These are phyloP conservation scores for Trichoderma hamatum DNA, from an alignment of 2,329 filamentous ascomycete genomes.

Conservation along the genomic window DNA sequence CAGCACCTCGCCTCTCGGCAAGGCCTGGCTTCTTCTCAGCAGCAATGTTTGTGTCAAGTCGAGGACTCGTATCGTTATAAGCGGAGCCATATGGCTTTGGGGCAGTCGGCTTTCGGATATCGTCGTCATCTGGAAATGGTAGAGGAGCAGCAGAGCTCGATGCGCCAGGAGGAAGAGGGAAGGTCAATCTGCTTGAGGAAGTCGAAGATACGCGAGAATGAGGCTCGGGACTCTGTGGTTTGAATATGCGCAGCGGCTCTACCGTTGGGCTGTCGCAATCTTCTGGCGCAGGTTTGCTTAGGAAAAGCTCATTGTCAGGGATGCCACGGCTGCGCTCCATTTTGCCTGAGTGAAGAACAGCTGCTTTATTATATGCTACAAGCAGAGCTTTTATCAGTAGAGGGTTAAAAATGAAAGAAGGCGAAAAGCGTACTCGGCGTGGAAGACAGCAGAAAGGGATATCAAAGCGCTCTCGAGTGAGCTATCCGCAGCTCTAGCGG, in stretches of 20 bases:
- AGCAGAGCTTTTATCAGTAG: neutral
- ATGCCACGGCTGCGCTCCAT: slow-evolving; percentile 64
- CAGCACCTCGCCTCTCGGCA: slow-evolving; percentile 80
- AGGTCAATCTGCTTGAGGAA: slow-evolving; percentile 57
- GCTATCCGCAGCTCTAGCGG: neutral
- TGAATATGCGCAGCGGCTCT: slow-evolving; percentile 82
- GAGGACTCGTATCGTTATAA: slow-evolving; percentile 55
- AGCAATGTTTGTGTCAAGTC: slow-evolving; percentile 56
- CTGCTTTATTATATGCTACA: neutral
- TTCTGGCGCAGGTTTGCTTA: slow-evolving; percentile 59
- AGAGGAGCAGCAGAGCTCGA: slow-evolving; percentile 69
- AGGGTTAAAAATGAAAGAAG: neutral
- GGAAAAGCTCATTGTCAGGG: slow-evolving; percentile 82
- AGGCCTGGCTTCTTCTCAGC: slow-evolving; percentile 65
- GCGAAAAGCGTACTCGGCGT: neutral
- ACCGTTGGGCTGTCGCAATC: slow-evolving; percentile 74
- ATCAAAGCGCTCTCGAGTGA: neutral
- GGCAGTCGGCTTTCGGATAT: slow-evolving; percentile 50
- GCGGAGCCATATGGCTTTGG: slow-evolving; percentile 51
- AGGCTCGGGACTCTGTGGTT: slow-evolving; percentile 69
- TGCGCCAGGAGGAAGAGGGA: slow-evolving; percentile 68
- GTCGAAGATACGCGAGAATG: slow-evolving; percentile 42
- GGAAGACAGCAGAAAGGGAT: neutral
- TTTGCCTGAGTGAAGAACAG: slow-evolving; percentile 31
- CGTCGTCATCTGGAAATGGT: slow-evolving; percentile 74